These are phyloP conservation scores for Botrytis hyacinthi DNA, from an alignment of 2,329 filamentous ascomycete species.

Conservation along the genomic window DNA sequence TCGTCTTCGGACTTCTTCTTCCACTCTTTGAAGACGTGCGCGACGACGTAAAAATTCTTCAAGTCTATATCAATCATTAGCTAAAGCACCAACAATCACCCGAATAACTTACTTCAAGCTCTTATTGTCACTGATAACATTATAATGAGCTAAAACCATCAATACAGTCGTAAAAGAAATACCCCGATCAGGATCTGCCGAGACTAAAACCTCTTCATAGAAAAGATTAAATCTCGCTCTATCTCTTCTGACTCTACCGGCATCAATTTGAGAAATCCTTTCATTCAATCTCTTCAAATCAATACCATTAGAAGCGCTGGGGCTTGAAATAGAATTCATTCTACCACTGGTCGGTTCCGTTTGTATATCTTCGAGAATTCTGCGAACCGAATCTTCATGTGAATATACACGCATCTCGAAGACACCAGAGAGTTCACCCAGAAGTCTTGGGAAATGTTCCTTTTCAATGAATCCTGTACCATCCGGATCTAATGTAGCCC, in stretches of 20 bases:
- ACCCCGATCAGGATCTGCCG: constrained; percentile 82
- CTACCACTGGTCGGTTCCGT: constrained; percentile 40
- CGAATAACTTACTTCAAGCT: constrained; percentile 65
- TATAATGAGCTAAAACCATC: constrained; percentile 97
- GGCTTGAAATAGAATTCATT: constrained; percentile 51
- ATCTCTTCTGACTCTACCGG: constrained; percentile 69
- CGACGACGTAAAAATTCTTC: constrained; percentile 93
- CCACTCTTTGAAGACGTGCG: constrained; percentile 85
- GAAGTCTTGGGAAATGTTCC: constrained; percentile 80
- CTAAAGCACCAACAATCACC: background rate
- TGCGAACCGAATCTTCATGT: constrained; percentile 80
- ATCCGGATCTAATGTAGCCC: constrained; percentile 90
- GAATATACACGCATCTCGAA: constrained; percentile 98
- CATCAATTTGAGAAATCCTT: constrained; percentile 70
- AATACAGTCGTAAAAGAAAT: constrained; percentile 90
- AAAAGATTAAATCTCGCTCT: constrained; percentile 87
- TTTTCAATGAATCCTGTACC: constrained; percentile 90
- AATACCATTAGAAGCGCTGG: constrained; percentile 54
- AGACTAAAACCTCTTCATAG: constrained; percentile 93
- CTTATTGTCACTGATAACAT: constrained; percentile 97
- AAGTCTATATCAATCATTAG: constrained; percentile 54
- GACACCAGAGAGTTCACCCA: constrained; percentile 89
- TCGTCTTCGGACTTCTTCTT: constrained; percentile 88
- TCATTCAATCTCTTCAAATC: constrained; percentile 74
- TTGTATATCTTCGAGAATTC: constrained; percentile 81